These are phyloP conservation scores for Cercospora sesami DNA, from an alignment of 2,329 filamentous ascomycete species.

Conservation along the genomic window DNA sequence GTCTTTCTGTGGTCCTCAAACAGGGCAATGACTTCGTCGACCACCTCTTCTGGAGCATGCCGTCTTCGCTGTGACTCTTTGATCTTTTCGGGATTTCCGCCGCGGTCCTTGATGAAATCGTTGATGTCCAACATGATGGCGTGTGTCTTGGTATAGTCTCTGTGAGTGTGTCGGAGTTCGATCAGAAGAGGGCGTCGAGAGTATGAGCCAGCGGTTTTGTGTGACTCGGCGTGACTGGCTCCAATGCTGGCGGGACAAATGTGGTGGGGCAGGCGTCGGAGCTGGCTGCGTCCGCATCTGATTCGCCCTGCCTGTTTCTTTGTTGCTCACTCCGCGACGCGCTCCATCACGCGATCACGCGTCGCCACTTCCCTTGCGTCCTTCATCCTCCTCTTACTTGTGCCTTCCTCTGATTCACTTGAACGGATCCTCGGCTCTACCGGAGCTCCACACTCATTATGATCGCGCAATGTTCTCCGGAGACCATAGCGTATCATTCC, in stretches of 20 bases:
- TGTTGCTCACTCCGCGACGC: conserved; percentile 7
- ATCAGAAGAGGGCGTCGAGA: background rate
- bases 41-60: conserved; percentile 74
- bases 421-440: background rate
- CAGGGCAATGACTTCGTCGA: conserved; percentile 85
- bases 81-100: conserved; percentile 87
- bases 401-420: background rate
- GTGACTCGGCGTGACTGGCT: conserved; percentile 2
- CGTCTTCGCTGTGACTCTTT: conserved; percentile 86
- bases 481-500: background rate
- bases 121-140: conserved; percentile 47
- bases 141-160: background rate
- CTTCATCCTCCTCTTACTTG: background rate
- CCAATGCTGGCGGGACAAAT: conserved; percentile 11
- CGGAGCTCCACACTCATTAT: conserved; percentile 3
- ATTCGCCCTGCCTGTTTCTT: background rate
- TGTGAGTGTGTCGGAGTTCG: background rate
- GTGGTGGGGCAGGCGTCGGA: conserved; percentile 2
- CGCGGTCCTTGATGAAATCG: conserved; percentile 69
- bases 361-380: background rate
- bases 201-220: background rate
- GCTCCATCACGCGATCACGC: conserved; percentile 7
- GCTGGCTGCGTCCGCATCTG: background rate
- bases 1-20: conserved; percentile 81
- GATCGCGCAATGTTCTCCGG: background rate